These are phyloP conservation scores for Echites panduratus DNA, from an alignment of 257 asterid genomes.

Conservation along the genomic window DNA sequence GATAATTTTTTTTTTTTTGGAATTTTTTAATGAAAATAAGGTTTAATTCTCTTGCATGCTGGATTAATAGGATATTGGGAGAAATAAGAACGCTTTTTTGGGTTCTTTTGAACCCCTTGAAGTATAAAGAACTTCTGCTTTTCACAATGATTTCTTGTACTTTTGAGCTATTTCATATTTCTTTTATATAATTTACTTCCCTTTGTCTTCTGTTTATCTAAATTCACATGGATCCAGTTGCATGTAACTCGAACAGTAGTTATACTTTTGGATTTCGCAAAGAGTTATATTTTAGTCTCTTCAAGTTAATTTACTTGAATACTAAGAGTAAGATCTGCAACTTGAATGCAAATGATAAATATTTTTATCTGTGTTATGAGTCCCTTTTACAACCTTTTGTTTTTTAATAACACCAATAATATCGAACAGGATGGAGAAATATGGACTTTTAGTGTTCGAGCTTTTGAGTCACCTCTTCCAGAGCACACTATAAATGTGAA, in stretches of 20 bases:
- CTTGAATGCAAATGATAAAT: conserved; percentile 1
- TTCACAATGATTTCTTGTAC: background rate
- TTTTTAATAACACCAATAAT: conserved; percentile 11
- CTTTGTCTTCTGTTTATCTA: background rate
- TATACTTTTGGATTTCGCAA: background rate
- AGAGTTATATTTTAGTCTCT: background rate
- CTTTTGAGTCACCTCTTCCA: conserved; percentile 69
- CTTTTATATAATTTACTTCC: background rate
- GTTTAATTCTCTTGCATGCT: background rate
- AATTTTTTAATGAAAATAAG: background rate
- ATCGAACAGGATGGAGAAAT: conserved; percentile 85
- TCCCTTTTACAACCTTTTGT: background rate
- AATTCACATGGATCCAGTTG: background rate
- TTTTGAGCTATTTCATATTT: background rate
- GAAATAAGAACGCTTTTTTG: background rate
- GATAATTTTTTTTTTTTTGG: background rate
- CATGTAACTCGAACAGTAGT: background rate
- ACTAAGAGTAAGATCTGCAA: background rate
- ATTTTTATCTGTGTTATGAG: background rate
- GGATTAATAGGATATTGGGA: background rate
- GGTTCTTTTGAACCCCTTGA: background rate
- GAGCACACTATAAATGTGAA: conserved; percentile 74
- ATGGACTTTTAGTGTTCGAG: conserved; percentile 96
- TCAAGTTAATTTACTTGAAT: background rate
- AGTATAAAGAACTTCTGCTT: background rate